Evolutionary conservation across 2,329 filamentous ascomycete genomes (phyloP).

Genomic region (Fonsecaea monophora): DNA sequence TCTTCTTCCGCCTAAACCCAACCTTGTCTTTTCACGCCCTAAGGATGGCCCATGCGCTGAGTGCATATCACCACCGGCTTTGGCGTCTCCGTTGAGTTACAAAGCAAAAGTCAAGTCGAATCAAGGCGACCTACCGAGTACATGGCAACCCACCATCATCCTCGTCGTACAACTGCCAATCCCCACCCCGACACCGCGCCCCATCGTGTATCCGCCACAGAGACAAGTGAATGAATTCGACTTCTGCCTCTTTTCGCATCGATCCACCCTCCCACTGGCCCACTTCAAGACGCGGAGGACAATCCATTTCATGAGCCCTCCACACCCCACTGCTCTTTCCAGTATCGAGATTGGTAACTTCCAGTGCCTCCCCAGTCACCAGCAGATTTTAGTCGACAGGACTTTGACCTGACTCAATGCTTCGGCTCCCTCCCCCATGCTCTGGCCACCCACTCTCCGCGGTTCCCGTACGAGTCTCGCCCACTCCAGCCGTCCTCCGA

Average conservation of each 20-base stretch:
- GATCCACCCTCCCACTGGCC: constrained; percentile 2
- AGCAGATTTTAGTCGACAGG: neutral
- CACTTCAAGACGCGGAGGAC: neutral
- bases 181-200: neutral
- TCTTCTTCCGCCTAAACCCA: neutral
- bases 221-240: neutral
- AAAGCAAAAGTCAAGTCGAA: neutral
- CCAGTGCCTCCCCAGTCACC: neutral
- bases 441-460: constrained; percentile 2
- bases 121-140: neutral
- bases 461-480: neutral
- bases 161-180: neutral
- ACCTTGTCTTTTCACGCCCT: neutral
- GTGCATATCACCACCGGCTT: neutral
- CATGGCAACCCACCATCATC: neutral
- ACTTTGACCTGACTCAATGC: neutral
- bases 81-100: neutral
- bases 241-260: neutral
- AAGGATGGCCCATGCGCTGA: neutral
- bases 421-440: constrained; percentile 1
- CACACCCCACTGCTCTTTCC: neutral
- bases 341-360: constrained; percentile 4
- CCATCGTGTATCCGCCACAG: neutral
- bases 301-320: neutral
- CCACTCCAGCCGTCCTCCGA: neutral